Evolutionary conservation across 768 basidiomycete genomes (phyloP).

Genomic region (Collybia nuda): DNA sequence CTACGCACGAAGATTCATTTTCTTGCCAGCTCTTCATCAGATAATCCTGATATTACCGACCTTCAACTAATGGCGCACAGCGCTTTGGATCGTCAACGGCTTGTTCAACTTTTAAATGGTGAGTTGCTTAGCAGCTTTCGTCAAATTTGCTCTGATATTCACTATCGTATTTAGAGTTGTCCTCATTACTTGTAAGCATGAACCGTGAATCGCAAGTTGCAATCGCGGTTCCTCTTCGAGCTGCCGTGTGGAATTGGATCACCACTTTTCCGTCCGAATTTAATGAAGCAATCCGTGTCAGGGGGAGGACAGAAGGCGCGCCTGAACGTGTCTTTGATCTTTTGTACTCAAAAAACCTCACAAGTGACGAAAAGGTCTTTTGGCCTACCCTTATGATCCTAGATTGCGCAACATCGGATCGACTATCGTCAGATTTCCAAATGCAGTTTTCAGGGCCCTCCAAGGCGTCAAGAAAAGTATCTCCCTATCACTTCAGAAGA

Average conservation of each 20-base stretch:
- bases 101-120: slow-evolving; percentile 74
- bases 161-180: slow-evolving; percentile 52
- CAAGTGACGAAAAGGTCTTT: slow-evolving; percentile 50
- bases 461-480: slow-evolving; percentile 39
- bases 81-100: slow-evolving; percentile 65
- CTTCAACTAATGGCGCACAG: slow-evolving; percentile 78
- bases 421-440: slow-evolving; percentile 59
- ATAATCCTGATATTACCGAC: slow-evolving; percentile 65
- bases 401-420: slow-evolving; percentile 73
- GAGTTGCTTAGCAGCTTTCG: slow-evolving; percentile 13
- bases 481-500: background rate
- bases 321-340: slow-evolving; percentile 88
- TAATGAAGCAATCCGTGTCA: slow-evolving; percentile 62
- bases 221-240: slow-evolving; percentile 69
- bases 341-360: slow-evolving; percentile 50
- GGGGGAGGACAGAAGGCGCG: slow-evolving; percentile 72
- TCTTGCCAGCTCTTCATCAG: slow-evolving; percentile 47
- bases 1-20: slow-evolving; percentile 68
- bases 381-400: slow-evolving; percentile 84
- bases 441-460: slow-evolving; percentile 25
- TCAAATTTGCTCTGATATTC: slow-evolving; percentile 1
- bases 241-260: slow-evolving; percentile 91
- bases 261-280: slow-evolving; percentile 77
- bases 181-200: slow-evolving; percentile 82
- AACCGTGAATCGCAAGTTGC: slow-evolving; percentile 69